Evolutionary conservation across 768 basidiomycete species (phyloP).

Genomic region (Trametes coccinea): DNA sequence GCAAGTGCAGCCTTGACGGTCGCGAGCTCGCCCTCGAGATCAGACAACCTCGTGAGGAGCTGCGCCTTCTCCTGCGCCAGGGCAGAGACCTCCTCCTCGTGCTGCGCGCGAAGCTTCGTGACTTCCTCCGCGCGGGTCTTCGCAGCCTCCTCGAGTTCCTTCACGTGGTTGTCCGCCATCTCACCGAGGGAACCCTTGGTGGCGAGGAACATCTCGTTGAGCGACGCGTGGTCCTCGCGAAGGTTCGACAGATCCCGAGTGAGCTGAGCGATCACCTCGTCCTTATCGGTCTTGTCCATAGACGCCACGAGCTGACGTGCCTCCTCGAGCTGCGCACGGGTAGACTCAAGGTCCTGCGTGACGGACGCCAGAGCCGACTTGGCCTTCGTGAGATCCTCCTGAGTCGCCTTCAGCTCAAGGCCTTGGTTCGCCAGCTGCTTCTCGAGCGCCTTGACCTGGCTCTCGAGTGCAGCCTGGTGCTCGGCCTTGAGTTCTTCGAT

Average conservation of each 20-base stretch:
- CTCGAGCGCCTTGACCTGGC: slow-evolving; percentile 54
- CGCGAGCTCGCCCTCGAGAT: slow-evolving; percentile 76
- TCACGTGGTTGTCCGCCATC: slow-evolving; percentile 66
- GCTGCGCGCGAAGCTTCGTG: slow-evolving; percentile 55
- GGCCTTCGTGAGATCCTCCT: slow-evolving; percentile 78
- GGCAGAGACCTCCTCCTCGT: slow-evolving; percentile 60
- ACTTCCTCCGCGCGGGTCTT: slow-evolving; percentile 69
- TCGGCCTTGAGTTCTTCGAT: slow-evolving; percentile 65
- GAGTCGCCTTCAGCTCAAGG: slow-evolving; percentile 80
- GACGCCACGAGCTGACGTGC: slow-evolving; percentile 49
- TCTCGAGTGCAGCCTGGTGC: slow-evolving; percentile 60
- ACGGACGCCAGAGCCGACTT: slow-evolving; percentile 59
- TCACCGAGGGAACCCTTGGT: slow-evolving; percentile 72
- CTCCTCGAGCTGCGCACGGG: slow-evolving; percentile 67
- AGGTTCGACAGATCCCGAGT: slow-evolving; percentile 56
- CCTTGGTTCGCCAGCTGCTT: slow-evolving; percentile 63
- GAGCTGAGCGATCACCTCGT: slow-evolving; percentile 55
- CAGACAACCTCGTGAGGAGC: slow-evolving; percentile 61
- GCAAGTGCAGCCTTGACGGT: slow-evolving; percentile 59
- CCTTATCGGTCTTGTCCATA: slow-evolving; percentile 44
- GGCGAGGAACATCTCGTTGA: slow-evolving; percentile 64
- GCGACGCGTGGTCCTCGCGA: slow-evolving; percentile 69
- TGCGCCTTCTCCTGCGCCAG: slow-evolving; percentile 64
- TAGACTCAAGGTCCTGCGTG: slow-evolving; percentile 52
- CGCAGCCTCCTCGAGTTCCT: slow-evolving; percentile 77